These are phyloP conservation scores for Tulasnella sp. DNA, from an alignment of 768 basidiomycete species.

Conservation along the genomic window DNA sequence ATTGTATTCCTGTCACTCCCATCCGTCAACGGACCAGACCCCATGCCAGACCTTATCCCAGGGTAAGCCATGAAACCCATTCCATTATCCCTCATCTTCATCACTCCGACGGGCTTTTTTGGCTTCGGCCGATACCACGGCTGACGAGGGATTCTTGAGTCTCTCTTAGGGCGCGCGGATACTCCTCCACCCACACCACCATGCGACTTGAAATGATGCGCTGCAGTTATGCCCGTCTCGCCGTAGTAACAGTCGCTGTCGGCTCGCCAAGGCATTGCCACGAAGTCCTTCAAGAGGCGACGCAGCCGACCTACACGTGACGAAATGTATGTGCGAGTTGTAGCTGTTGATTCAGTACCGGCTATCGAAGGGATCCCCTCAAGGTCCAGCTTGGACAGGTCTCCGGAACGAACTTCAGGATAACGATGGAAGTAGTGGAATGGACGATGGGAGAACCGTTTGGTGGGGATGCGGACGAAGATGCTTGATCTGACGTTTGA, in stretches of 20 bases:
- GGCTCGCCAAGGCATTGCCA: conserved; percentile 9
- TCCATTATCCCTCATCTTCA: not conserved
- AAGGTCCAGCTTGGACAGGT: not conserved
- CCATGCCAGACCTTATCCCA: not conserved
- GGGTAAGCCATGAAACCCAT: not conserved
- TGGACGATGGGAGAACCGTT: conserved; percentile 5
- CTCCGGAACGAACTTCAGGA: not conserved
- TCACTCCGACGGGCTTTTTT: not conserved
- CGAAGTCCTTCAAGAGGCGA: not conserved
- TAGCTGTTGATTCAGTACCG: conserved; percentile 1
- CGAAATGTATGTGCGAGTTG: conserved; percentile 4
- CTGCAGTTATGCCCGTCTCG: not conserved
- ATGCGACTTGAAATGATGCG: conserved; percentile 2
- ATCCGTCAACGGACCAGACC: conserved; percentile 5
- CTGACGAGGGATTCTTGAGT: conserved; percentile 5
- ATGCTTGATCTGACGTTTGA: not conserved
- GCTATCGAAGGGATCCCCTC: not conserved
- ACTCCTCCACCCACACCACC: conserved; percentile 4
- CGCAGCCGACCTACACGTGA: not conserved
- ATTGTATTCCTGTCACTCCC: conserved; percentile 7
- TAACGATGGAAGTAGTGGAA: conserved; percentile 14
- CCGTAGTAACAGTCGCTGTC: conserved; percentile 6
- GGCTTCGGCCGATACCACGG: conserved; percentile 15
- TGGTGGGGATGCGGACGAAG: not conserved
- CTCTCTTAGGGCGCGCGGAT: conserved; percentile 6